These are phyloP conservation scores for Eragrostis curvula DNA, from an alignment of 176 grass and related monocot species.

Conservation along the genomic window DNA sequence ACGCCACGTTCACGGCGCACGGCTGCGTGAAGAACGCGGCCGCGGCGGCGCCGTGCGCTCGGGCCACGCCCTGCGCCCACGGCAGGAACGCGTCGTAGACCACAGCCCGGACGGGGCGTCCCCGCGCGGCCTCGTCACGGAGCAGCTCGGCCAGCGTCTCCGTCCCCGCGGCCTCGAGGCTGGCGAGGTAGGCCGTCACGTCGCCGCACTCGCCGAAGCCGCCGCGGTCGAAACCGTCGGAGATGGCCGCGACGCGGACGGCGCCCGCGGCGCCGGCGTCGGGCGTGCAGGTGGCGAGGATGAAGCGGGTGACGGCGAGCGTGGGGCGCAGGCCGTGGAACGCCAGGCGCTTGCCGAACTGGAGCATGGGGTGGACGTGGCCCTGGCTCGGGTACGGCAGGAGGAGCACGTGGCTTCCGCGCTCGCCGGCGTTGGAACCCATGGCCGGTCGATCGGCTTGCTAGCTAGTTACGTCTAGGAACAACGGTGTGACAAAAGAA, in stretches of 20 bases:
- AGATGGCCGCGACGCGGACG: slow-evolving; percentile 60
- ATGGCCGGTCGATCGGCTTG: not conserved
- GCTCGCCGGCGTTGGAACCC: not conserved
- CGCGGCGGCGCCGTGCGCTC: slow-evolving; percentile 19
- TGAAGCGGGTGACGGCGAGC: slow-evolving; percentile 59
- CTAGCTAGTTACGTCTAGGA: not conserved
- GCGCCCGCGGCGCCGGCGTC: not conserved
- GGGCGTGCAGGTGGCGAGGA: slow-evolving; percentile 49
- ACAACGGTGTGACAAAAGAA: not conserved
- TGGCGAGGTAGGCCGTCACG: slow-evolving; percentile 47
- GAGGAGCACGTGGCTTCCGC: slow-evolving; percentile 43
- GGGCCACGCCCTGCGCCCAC: slow-evolving; percentile 55
- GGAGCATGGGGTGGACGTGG: slow-evolving; percentile 86
- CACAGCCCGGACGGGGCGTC: slow-evolving; percentile 47
- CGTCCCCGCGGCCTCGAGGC: slow-evolving; percentile 52
- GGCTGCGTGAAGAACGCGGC: slow-evolving; percentile 79
- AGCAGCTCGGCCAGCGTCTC: slow-evolving; percentile 61
- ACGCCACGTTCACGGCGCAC: slow-evolving; percentile 60
- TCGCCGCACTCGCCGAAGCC: slow-evolving; percentile 38
- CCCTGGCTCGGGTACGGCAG: slow-evolving; percentile 86
- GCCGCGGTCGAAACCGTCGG: slow-evolving; percentile 70
- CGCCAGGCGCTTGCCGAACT: slow-evolving; percentile 72
- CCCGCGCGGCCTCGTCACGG: slow-evolving; percentile 34
- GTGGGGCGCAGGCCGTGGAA: slow-evolving; percentile 61
- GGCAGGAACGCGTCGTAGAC: slow-evolving; percentile 79